Evolutionary conservation across 2,329 filamentous ascomycete genomes (phyloP), one percentile per base, ranked within the genome.

Genomic region (Cadophora sp.): DNA sequence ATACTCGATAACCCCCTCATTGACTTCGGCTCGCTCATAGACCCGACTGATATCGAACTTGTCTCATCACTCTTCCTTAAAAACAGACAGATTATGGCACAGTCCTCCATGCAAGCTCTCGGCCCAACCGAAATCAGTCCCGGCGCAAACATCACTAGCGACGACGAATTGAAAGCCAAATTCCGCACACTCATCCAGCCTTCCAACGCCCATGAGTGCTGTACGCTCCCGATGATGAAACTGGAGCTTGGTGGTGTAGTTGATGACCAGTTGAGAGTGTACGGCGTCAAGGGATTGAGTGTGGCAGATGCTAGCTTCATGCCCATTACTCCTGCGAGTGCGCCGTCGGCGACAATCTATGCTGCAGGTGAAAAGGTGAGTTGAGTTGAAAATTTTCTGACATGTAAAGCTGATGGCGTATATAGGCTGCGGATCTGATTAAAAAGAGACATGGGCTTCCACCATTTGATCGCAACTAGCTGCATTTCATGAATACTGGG

Each of bases 91-190:
- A 58, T 68, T 43, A 77, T 79, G 73, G 70, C 71, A 69, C 60
- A 75, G 76, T 59, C 72, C 65, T 73, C 75, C 1, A 78, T 76
- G 71, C 72, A 76, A 67, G 67, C 66, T 36, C 72, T 79, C 4
- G 70, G 70, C 39, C 76, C 78, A n/a, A 73, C 74, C 1, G 78
- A 80, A 67, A 70, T 74, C 7, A 60, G 67, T 0, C 79, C 79
- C 1, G 79, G 78, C 5, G 65, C 94, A 18, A 90, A 87, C 0
- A 91, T 95, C 79, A 85, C 85, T 18, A 58, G 30, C 18, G 93
- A 91, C 0, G 91, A 93, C 8, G 91, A 94, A 62, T 82, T 97
- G 70, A 97, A 96, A 78, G 85, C 86, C 43, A 87, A 89, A 43
- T 80, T 97, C 53, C 84, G 85, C 14, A 84, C 83, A 36, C 85